These are phyloP conservation scores for Pleurotus tuoliensis DNA, from an alignment of 768 basidiomycete species.

Conservation along the genomic window DNA sequence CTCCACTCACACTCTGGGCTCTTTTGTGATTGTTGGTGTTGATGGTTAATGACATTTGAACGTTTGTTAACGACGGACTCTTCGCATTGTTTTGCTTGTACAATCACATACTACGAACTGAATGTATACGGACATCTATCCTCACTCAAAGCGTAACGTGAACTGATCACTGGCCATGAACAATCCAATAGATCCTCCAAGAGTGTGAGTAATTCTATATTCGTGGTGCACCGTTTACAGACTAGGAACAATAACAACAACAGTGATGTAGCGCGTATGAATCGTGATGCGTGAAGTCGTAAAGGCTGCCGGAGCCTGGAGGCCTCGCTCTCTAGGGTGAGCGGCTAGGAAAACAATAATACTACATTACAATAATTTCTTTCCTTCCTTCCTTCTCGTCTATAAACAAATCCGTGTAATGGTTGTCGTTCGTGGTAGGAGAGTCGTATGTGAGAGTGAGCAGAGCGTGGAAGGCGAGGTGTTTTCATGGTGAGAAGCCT, in stretches of 20 bases:
- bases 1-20: slow-evolving; percentile 1
- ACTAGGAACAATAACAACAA: too few species aligned
- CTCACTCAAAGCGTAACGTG: too few species aligned
- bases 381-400: slow-evolving; percentile 1
- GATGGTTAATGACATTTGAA: not conserved
- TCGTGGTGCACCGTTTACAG: too few species aligned
- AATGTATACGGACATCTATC: too few species aligned
- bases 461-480: not conserved
- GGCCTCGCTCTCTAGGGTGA: not conserved
- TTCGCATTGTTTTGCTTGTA: not conserved
- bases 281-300: not conserved
- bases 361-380: not conserved
- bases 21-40: not conserved
- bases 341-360: not conserved
- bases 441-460: not conserved
- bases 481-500: slow-evolving; percentile 36
- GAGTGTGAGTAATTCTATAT: too few species aligned
- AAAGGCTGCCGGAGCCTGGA: not conserved
- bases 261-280: not conserved
- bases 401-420: not conserved
- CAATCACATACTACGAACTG: not conserved
- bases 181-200: too few species aligned
- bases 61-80: not conserved
- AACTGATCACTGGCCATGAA: too few species aligned
- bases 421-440: not conserved